These are phyloP conservation scores for Euphorbia schlechtendalii DNA, from an alignment of 441 rosid species.

Conservation along the genomic window DNA sequence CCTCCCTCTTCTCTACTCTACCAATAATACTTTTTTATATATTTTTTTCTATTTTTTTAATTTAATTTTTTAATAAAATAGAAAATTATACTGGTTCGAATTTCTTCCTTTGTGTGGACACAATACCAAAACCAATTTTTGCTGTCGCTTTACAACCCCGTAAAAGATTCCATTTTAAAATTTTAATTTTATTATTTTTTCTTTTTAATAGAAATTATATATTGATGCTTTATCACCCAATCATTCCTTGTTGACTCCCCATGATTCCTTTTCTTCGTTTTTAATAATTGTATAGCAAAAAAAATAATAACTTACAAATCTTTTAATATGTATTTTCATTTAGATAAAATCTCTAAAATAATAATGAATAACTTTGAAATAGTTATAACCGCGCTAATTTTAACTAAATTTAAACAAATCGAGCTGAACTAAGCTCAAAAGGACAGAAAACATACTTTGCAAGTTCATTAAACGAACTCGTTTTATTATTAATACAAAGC, in stretches of 20 bases:
- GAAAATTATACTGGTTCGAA: not conserved
- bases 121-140: not conserved
- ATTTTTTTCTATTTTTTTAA: not conserved
- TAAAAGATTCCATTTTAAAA: not conserved
- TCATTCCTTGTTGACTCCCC: constrained; percentile 1
- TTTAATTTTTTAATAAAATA: not conserved
- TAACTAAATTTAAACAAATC: too few relatives aligned
- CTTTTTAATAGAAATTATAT: not conserved
- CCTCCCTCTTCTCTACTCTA: not conserved
- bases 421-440: too few relatives aligned
- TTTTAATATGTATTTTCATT: too few relatives aligned
- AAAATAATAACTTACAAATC: too few relatives aligned
- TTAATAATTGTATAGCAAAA: too few relatives aligned
- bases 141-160: constrained; percentile 8
- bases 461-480: too few relatives aligned
- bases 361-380: too few relatives aligned
- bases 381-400: too few relatives aligned
- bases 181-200: not conserved
- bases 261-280: not conserved
- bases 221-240: constrained; percentile 2
- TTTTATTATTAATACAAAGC: too few relatives aligned
- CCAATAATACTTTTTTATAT: not conserved
- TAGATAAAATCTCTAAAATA: too few relatives aligned
- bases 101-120: constrained; percentile 1
- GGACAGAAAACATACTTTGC: too few relatives aligned